Evolutionary conservation across 2,329 filamentous ascomycete genomes (phyloP).

Genomic region (Paramyrothecium roridum): DNA sequence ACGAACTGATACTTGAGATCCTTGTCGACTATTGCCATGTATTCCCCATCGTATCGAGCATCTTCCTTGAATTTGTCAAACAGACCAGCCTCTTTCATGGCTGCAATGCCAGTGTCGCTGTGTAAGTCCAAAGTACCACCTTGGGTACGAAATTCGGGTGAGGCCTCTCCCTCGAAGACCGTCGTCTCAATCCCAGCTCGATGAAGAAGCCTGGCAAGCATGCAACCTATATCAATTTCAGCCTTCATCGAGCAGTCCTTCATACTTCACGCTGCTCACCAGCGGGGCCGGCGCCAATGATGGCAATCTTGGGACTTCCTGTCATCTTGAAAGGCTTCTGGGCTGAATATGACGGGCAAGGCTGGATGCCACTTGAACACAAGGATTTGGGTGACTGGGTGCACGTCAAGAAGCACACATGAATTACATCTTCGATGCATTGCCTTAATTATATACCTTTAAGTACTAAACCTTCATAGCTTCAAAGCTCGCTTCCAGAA

Average conservation of each 20-base stretch:
- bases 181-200: slow-evolving; percentile 40
- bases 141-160: slow-evolving; percentile 41
- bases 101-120: slow-evolving; percentile 44
- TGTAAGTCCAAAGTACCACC: slow-evolving; percentile 56
- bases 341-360: no score
- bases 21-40: slow-evolving; percentile 41
- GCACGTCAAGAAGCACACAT: no score
- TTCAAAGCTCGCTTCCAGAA: no score
- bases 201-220: slow-evolving; percentile 46
- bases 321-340: slow-evolving; percentile 4
- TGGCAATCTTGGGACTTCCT: slow-evolving; percentile 18
- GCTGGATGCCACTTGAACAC: no score
- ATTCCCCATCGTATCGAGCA: slow-evolving; percentile 51
- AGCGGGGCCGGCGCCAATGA: slow-evolving; percentile 23
- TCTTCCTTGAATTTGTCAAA: slow-evolving; percentile 46
- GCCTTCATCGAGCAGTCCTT: not conserved
- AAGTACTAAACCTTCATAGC: no score
- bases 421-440: no score
- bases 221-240: slow-evolving; percentile 13
- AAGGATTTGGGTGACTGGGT: no score
- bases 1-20: slow-evolving; percentile 30
- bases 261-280: slow-evolving; percentile 10
- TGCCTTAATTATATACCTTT: no score
- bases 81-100: slow-evolving; percentile 46
- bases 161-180: slow-evolving; percentile 47